Evolutionary conservation across 768 basidiomycete genomes (phyloP), one percentile per base, ranked within the genome.

Genomic region (Leccinellum rugosiceps): DNA sequence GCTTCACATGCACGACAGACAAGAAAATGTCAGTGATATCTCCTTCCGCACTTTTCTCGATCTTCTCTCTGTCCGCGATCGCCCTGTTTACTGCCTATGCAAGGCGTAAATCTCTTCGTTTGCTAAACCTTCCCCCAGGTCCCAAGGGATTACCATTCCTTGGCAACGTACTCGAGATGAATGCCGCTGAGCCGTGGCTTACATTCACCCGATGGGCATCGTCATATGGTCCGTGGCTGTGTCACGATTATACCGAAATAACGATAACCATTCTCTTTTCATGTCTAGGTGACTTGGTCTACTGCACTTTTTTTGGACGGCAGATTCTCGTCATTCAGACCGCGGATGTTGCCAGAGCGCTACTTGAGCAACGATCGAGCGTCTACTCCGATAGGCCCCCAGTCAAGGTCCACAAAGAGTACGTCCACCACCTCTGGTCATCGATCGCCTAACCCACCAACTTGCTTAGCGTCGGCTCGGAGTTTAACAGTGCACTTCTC

Each of bases 321-420:
- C 62, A 65, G 31, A 64, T 77, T 43, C 53, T 78, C 32, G 48
- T 77, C 43, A 62, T 77, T 13, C 72, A 73, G 50, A 72, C 67
- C 34, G 50, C 56, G 34, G 62, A 68, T 50, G 54, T 66, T 11
- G 77, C 74, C 4, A 71, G 63, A 46, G 72, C 68, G 44, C 62
- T 78, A 1, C 60, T 78, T 19, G 73, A 78, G 21, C 71, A 72
- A 52, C 73, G 75, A 21, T 69, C 72, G 28, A 62, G 57, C 10
- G 59, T 67, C 51, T 78, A 78, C 53, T 77, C 76, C 11, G 77
- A 73, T 57, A 62, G 77, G 19, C 77, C 76, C 2, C 63, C 66
- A 9, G 63, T 74, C 25, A 69, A 59, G 31, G 62, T 58, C 25
- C 59, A 57, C 4, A 60, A 68, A 54, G 69, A 72, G 70, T 67